Base-by-base conservation (phyloP, 176 grass and related monocot species). In the Carex parvula region DNA sequence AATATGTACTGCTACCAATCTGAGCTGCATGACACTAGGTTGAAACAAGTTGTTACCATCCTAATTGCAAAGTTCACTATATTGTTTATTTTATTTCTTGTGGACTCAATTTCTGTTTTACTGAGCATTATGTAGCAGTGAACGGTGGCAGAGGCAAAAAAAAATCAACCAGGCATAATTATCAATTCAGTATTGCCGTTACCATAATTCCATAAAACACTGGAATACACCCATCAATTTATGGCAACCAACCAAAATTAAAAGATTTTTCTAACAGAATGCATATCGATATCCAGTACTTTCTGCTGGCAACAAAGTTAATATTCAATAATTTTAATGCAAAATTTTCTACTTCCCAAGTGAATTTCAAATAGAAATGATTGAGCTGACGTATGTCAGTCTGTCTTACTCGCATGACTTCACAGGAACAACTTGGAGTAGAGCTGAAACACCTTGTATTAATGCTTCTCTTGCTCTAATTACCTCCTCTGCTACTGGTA, bases 391-490 rank as follows among this genome's bases (percentile, higher is more conserved):
- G 35, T 33, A 57, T 57, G 50, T 33, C 20, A 73, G 42, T 73
- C 50, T 73, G 42, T 6, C 88, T 98, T 92, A 93, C 91, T 93
- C 93, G 96, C 96, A 98, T 59, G 91, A 83, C 29, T 93, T 91
- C n/a, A 92, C 65, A 32, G 91, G 86, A 84, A 98, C 77, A 83
- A 83, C 44, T 82, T 80, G 83, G 14, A 95, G 88, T 20, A 98
- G 86, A 3, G 22, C 58, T 4, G 89, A 93, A 59, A 98, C 89
- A 6, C 91, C 93, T 78, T 73, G 20, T 29, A 35, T 81, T 35
- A 98, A 84, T 48, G 90, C 58, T 74, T 93, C 89, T 80, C 91
- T 89, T 21, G 91, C 63, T 66, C 79, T 86, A 75, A 93, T 5
- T 6, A 98, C 96, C 50, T 93, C 93, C 65, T 95, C 63, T 1